Evolutionary conservation across 805 yeast genomes (phyloP).

Genomic region (Wickerhamomyces alni): DNA sequence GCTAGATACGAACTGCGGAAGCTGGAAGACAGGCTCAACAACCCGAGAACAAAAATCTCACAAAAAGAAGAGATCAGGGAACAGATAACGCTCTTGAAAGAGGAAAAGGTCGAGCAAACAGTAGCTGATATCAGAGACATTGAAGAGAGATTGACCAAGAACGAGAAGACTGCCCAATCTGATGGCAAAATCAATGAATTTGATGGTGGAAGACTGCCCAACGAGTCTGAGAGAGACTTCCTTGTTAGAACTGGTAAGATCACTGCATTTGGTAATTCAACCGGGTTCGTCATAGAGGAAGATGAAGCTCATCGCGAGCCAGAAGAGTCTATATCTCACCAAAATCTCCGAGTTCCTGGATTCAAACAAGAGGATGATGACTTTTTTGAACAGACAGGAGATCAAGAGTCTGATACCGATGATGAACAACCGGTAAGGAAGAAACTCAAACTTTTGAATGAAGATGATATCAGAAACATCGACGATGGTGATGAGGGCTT

Average conservation of each 20-base stretch:
- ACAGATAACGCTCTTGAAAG: slow-evolving; percentile 47
- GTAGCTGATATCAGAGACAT: slow-evolving; percentile 61
- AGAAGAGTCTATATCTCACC: slow-evolving; percentile 11
- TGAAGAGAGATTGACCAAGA: slow-evolving; percentile 35
- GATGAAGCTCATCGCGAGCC: slow-evolving; percentile 18
- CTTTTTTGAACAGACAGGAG: slow-evolving; percentile 11
- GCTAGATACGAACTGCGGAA: slow-evolving; percentile 36
- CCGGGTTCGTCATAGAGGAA: slow-evolving; percentile 43
- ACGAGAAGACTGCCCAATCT: slow-evolving; percentile 15
- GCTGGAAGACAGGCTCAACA: slow-evolving; percentile 42
- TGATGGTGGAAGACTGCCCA: slow-evolving; percentile 37
- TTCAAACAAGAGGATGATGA: slow-evolving; percentile 2
- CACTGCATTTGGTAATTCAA: slow-evolving; percentile 82
- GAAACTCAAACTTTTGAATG: slow-evolving; percentile 16
- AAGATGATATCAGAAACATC: slow-evolving; percentile 34
- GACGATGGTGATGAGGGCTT: slow-evolving; percentile 80
- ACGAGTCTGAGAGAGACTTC: slow-evolving; percentile 76
- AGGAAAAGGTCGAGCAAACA: slow-evolving; percentile 47
- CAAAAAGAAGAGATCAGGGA: slow-evolving; percentile 47
- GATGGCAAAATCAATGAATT: slow-evolving; percentile 4
- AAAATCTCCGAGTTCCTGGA: slow-evolving; percentile 21
- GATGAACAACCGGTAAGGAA: slow-evolving; percentile 8
- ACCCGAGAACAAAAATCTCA: slow-evolving; percentile 58
- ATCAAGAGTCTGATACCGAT: slow-evolving; percentile 10
- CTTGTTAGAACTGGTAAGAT: slow-evolving; percentile 85